These are phyloP conservation scores for Pseudogymnoascus destructans DNA, from an alignment of 2,329 filamentous ascomycete genomes.

Conservation along the genomic window DNA sequence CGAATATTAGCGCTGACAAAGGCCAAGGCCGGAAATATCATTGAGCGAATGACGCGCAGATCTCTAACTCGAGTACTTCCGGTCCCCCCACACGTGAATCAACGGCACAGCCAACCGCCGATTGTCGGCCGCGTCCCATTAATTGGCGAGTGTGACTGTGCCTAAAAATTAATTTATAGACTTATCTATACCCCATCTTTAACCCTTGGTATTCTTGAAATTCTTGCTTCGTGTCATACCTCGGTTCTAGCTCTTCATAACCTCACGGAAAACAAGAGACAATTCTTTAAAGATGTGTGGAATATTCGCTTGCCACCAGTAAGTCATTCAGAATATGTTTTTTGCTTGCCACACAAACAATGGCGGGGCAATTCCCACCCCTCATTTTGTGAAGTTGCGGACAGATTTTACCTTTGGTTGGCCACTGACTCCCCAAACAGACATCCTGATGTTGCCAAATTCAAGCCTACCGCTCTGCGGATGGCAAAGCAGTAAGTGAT, in stretches of 20 bases:
- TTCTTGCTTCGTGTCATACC: conserved; percentile 4
- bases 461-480: conserved; percentile 88
- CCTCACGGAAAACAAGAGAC: conserved; percentile 1
- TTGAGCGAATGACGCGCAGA: background rate
- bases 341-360: conserved; percentile 13
- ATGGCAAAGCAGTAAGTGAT: conserved; percentile 79
- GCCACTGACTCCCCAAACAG: conserved; percentile 27
- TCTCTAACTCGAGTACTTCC: background rate
- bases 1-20: background rate
- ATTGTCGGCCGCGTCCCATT: conserved; percentile 2
- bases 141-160: conserved; percentile 6
- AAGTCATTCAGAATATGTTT: conserved; percentile 29
- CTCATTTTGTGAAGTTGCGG: conserved; percentile 16
- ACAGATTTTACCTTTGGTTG: background rate
- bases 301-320: conserved; percentile 93
- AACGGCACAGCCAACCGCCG: background rate
- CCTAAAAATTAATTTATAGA: conserved; percentile 7
- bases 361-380: conserved; percentile 29
- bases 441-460: conserved; percentile 89
- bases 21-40: background rate
- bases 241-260: background rate
- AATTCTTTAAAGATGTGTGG: conserved; percentile 65
- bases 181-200: conserved; percentile 8
- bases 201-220: conserved; percentile 6
- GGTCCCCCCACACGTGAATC: background rate